Conservation (phyloP, 257 asterid genomes). For the Salvia splendens region DNA sequence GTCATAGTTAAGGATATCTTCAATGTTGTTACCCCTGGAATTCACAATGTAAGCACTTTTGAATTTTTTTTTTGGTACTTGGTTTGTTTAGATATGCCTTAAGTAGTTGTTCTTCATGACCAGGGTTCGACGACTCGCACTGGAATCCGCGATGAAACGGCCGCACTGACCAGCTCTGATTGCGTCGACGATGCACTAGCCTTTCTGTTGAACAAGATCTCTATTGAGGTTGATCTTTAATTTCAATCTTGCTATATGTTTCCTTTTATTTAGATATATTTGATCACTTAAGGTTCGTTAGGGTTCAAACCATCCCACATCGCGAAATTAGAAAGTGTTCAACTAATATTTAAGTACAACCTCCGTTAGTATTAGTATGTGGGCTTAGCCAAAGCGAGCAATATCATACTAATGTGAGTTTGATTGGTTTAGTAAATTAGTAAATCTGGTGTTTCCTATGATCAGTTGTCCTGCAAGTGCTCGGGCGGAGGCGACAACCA, state of each 20-base stretch:
- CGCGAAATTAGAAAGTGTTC: too few relatives aligned
- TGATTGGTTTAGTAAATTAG: too few relatives aligned
- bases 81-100: background rate
- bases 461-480: constrained; percentile 70
- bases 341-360: too few relatives aligned
- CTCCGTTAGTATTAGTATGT: too few relatives aligned
- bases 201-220: constrained; percentile 52
- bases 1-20: constrained; percentile 50
- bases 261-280: too few relatives aligned
- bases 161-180: constrained; percentile 41
- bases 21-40: constrained; percentile 57
- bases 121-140: constrained; percentile 49
- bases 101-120: constrained; percentile 4
- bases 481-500: constrained; percentile 58
- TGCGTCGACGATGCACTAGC: constrained; percentile 53
- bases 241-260: background rate
- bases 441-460: constrained; percentile 2
- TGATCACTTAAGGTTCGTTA: too few relatives aligned
- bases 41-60: constrained; percentile 45
- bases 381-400: too few relatives aligned
- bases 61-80: background rate
- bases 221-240: constrained; percentile 58
- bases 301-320: too few relatives aligned
- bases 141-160: constrained; percentile 41
- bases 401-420: too few relatives aligned